Evolutionary conservation across 2,329 filamentous ascomycete genomes (phyloP).

Genomic region (Neofusicoccum laricinum): DNA sequence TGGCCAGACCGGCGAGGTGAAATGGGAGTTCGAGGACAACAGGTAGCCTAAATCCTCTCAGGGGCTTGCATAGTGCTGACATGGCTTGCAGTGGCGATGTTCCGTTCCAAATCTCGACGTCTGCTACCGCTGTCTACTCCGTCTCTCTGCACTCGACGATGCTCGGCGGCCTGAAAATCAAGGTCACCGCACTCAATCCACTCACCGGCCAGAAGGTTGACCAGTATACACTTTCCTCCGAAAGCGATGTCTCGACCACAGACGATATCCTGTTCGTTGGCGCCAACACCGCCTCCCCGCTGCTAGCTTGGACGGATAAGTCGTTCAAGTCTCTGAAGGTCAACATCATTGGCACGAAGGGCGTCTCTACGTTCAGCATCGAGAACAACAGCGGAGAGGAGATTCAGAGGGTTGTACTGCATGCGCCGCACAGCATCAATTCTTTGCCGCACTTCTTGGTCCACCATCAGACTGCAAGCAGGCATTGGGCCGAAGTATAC

Average conservation of each 20-base stretch:
- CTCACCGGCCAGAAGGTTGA: constrained; percentile 69
- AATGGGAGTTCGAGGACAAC: constrained; percentile 74
- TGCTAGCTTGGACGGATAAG: constrained; percentile 72
- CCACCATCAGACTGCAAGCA: constrained; percentile 67
- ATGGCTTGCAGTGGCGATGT: constrained; percentile 56
- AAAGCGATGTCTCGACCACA: constrained; percentile 65
- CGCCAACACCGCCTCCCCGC: constrained; percentile 69
- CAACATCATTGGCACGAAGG: constrained; percentile 61
- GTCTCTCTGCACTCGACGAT: constrained; percentile 68
- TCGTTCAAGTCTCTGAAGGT: constrained; percentile 62
- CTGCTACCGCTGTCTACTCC: constrained; percentile 67
- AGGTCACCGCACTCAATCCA: constrained; percentile 70
- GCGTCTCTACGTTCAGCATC: constrained; percentile 42
- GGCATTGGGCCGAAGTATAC: constrained; percentile 81
- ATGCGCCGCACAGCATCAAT: constrained; percentile 70
- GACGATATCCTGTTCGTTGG: constrained; percentile 72
- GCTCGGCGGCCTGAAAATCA: constrained; percentile 70
- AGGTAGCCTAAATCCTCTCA: constrained; percentile 37
- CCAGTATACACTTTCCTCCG: constrained; percentile 69
- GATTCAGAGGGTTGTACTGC: constrained; percentile 58
- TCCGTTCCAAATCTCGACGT: constrained; percentile 74
- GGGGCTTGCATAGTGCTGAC: constrained; percentile 19
- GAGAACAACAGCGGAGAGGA: constrained; percentile 33
- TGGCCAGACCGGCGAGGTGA: constrained; percentile 66
- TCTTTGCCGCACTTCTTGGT: constrained; percentile 81